phyloP scores from a whole-genome alignment of 1,284 basidiomycete species.

The Fomes fomentarius region DNA sequence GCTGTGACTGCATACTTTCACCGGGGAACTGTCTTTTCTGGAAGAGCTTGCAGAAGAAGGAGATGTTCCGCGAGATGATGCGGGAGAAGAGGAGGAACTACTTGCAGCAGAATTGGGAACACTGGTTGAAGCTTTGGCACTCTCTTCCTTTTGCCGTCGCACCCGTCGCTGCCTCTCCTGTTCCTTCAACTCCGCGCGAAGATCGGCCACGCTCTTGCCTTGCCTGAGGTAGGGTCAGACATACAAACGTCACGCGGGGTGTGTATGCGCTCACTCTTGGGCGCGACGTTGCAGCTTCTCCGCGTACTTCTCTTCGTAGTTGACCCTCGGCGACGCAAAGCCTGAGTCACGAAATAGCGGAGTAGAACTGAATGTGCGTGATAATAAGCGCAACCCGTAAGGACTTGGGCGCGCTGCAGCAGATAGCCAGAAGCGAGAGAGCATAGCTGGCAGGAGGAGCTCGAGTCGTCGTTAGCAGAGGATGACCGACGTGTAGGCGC shows the following conservation, averaged over 20 bases:
- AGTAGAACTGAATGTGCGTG: conserved; percentile 8
- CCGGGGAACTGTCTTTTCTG: conserved; percentile 70
- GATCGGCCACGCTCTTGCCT: conserved; percentile 33
- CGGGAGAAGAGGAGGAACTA: conserved; percentile 15
- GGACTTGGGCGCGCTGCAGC: background rate
- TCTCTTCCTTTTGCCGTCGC: conserved; percentile 29
- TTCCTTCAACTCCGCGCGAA: conserved; percentile 34
- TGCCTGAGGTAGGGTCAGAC: conserved; percentile 16
- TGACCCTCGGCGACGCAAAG: conserved; percentile 17
- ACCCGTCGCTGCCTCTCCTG: conserved; percentile 32
- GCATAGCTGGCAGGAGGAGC: conserved; percentile 5
- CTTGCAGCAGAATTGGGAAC: conserved; percentile 24
- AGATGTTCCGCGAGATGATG: conserved; percentile 18
- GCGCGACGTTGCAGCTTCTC: conserved; percentile 49
- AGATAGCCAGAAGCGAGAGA: conserved; percentile 10
- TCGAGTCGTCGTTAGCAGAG: background rate
- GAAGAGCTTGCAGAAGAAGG: conserved; percentile 20
- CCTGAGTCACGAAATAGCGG: conserved; percentile 11
- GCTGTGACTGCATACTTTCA: conserved; percentile 52
- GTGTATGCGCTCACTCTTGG: conserved; percentile 43
- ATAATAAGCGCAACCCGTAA: background rate
- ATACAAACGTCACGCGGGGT: background rate
- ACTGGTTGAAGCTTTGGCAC: conserved; percentile 25
- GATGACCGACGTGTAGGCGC: background rate
- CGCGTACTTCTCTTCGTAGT: conserved; percentile 46